Evolutionary conservation across 306 rosid genomes (phyloP).

Genomic region (Ziziphus jujuba): DNA sequence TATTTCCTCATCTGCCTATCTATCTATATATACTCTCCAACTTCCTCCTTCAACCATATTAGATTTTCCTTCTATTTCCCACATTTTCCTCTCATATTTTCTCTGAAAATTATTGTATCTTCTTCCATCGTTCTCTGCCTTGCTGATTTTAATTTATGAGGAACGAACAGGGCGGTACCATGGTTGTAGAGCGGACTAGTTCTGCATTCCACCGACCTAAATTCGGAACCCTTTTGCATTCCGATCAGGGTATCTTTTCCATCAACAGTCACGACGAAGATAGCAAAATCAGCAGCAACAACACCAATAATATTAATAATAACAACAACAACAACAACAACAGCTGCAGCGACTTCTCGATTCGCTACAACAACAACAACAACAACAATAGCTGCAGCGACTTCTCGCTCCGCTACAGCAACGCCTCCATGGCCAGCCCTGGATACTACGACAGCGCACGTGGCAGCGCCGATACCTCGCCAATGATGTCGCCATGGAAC

Average conservation of each 20-base stretch:
- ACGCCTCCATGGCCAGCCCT: slow-evolving; percentile 22
- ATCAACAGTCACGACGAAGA: neutral
- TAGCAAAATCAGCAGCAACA: neutral
- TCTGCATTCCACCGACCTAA: slow-evolving; percentile 34
- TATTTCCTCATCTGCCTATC: neutral
- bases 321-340: too few species aligned
- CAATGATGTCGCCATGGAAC: slow-evolving; percentile 69
- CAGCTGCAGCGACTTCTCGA: neutral
- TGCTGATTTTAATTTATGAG: slow-evolving; percentile 33
- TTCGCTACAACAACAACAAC: slow-evolving; percentile 12
- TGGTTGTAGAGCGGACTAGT: slow-evolving; percentile 32
- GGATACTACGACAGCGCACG: slow-evolving; percentile 16
- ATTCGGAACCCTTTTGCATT: slow-evolving; percentile 49
- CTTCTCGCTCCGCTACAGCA: slow-evolving; percentile 23
- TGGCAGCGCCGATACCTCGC: slow-evolving; percentile 43
- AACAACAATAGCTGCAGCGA: neutral
- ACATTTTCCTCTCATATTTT: neutral
- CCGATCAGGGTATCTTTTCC: slow-evolving; percentile 41
- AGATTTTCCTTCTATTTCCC: neutral
- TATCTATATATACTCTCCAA: slow-evolving; percentile 23
- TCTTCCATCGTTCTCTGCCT: neutral
- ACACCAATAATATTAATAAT: too few species aligned
- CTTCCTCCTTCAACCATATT: neutral
- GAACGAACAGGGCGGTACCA: slow-evolving; percentile 39
- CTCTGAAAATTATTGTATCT: neutral